Percentiles rank a stretch among this genome's conserved stretches.
These are phyloP conservation scores for Paecilomyces niveus DNA, from an alignment of 2,329 filamentous ascomycete species.

Conservation along the genomic window DNA sequence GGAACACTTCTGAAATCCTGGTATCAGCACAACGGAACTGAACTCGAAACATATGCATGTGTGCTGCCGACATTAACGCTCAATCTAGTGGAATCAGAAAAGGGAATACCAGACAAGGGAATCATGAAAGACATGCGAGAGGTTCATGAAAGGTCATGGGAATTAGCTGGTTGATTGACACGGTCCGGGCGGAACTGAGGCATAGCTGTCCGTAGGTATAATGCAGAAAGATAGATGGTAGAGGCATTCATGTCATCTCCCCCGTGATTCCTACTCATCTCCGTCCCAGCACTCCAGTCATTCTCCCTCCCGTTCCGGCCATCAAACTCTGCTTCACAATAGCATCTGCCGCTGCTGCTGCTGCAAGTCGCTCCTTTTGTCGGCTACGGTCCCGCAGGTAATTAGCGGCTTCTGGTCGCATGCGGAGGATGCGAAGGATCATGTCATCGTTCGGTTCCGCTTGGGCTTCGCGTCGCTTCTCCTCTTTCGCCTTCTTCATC, in stretches of 20 bases:
- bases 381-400: constrained; percentile 87
- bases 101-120: constrained; percentile 1
- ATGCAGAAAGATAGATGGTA: too few relatives aligned
- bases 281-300: constrained; percentile 39
- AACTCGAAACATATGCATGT: background rate
- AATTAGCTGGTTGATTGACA: background rate
- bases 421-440: constrained; percentile 88
- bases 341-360: constrained; percentile 81
- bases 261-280: constrained; percentile 11
- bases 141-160: background rate
- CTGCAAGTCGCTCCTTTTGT: constrained; percentile 88
- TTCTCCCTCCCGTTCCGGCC: constrained; percentile 47
- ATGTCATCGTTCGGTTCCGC: constrained; percentile 97
- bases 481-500: constrained; percentile 92
- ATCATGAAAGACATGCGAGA: constrained; percentile 8
- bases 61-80: background rate
- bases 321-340: constrained; percentile 90
- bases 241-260: too few relatives aligned
- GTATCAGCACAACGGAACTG: background rate
- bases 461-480: constrained; percentile 90
- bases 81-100: constrained; percentile 1
- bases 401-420: constrained; percentile 80
- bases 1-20: background rate
- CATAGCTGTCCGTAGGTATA: too few relatives aligned
- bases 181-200: too few relatives aligned